Percentiles rank a stretch among this genome's conserved stretches.
These are phyloP conservation scores for Poronia punctata DNA, from an alignment of 495 filamentous ascomycete genomes.

Conservation along the genomic window DNA sequence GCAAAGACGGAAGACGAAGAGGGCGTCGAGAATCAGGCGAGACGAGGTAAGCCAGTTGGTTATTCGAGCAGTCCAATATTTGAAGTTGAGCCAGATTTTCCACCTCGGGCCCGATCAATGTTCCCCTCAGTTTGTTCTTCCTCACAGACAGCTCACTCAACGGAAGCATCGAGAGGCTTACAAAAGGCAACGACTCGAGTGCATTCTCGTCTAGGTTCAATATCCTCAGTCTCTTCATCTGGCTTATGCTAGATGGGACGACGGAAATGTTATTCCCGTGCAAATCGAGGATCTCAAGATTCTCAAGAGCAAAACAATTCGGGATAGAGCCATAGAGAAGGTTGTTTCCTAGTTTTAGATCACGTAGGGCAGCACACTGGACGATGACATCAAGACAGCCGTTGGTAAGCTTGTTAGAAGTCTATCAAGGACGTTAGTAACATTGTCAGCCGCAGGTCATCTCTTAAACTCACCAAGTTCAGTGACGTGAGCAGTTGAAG, in stretches of 20 bases:
- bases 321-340: constrained; percentile 58
- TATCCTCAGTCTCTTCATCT: constrained; percentile 58
- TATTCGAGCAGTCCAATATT: constrained; percentile 67
- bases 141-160: constrained; percentile 69
- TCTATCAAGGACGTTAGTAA: constrained; percentile 36
- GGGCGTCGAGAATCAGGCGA: constrained; percentile 14
- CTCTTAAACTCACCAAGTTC: constrained; percentile 57
- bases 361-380: constrained; percentile 61
- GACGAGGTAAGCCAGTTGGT: constrained; percentile 53
- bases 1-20: constrained; percentile 58
- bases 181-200: constrained; percentile 62
- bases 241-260: constrained; percentile 61
- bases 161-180: constrained; percentile 55
- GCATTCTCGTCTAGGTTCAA: constrained; percentile 74
- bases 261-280: constrained; percentile 72
- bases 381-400: constrained; percentile 63
- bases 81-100: constrained; percentile 56
- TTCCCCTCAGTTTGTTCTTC: constrained; percentile 69
- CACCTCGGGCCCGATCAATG: constrained; percentile 57
- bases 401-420: constrained; percentile 71
- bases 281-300: constrained; percentile 74
- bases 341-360: constrained; percentile 80
- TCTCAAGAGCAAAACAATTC: constrained; percentile 48
- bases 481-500: constrained; percentile 67
- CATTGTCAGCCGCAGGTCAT: not conserved